phyloP scores from a whole-genome alignment of 306 rosid species.

The Prinsepia uniflora region DNA sequence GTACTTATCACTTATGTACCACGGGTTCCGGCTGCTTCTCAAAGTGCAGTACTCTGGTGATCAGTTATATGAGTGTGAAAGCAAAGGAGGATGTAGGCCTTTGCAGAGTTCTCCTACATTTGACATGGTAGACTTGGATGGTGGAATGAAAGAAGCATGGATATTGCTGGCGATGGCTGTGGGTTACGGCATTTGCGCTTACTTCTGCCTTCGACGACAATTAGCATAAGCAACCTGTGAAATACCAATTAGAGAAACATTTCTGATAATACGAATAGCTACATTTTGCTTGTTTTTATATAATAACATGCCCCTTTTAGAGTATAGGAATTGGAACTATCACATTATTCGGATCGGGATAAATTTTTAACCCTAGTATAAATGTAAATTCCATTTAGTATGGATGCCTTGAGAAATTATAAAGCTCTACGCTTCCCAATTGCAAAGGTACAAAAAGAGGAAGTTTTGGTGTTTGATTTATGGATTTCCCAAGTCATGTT shows the following conservation, averaged over 20 bases:
- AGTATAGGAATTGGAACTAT: no score
- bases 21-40: conserved; percentile 76
- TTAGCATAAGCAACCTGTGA: conserved; percentile 37
- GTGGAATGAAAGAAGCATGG: conserved; percentile 78
- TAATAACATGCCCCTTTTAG: no score
- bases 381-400: conserved; percentile 1
- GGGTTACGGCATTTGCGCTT: conserved; percentile 61
- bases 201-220: conserved; percentile 60
- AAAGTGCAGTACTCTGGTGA: conserved; percentile 92
- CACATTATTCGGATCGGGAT: no score
- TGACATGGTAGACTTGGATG: conserved; percentile 58
- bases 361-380: no score
- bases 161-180: conserved; percentile 70
- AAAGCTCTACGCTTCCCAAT: neutral
- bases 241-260: neutral
- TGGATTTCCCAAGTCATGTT: neutral
- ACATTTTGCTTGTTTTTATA: no score
- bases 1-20: conserved; percentile 81
- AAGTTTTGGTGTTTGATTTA: neutral
- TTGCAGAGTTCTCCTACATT: conserved; percentile 81
- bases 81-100: conserved; percentile 61
- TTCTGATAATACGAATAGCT: no score
- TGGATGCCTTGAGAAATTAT: neutral
- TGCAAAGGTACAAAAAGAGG: neutral
- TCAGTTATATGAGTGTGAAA: conserved; percentile 64